Evolutionary conservation across 2,329 filamentous ascomycete species (phyloP).

Genomic region (Mariannaea elegans): DNA sequence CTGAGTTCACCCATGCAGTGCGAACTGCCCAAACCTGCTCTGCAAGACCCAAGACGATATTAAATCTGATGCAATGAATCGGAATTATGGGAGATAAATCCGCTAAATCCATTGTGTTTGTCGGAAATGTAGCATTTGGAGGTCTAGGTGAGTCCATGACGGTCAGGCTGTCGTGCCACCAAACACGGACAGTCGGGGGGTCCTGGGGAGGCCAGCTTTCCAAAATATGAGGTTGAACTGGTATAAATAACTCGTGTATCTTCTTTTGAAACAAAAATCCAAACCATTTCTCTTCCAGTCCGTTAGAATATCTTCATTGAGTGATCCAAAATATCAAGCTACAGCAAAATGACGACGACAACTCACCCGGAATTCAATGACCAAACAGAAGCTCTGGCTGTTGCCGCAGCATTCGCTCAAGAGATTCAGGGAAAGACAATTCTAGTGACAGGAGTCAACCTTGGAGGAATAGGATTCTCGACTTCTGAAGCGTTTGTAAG

Average conservation of each 20-base stretch:
- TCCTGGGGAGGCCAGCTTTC: too few relatives aligned
- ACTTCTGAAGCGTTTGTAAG: constrained; percentile 41
- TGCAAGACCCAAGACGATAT: too few relatives aligned
- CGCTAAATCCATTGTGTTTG: neutral
- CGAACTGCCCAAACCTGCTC: neutral
- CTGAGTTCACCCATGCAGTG: neutral
- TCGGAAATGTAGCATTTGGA: neutral
- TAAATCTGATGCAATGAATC: neutral
- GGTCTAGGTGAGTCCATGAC: neutral
- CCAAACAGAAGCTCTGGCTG: constrained; percentile 29
- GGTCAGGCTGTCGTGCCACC: neutral
- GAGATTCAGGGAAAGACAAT: constrained; percentile 44
- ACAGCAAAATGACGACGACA: constrained; percentile 27
- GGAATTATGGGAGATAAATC: neutral
- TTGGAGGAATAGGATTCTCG: constrained; percentile 48
- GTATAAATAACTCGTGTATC: too few relatives aligned
- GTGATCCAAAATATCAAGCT: neutral
- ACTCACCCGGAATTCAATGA: constrained; percentile 32
- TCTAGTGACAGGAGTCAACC: constrained; percentile 50
- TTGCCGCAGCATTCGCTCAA: constrained; percentile 31
- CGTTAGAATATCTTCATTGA: too few relatives aligned
- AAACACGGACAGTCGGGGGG: too few relatives aligned
- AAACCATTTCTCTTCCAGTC: neutral
- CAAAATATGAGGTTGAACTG: too few relatives aligned
- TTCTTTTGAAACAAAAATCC: too few relatives aligned